Base-by-base conservation (phyloP, 805 yeast species). In the Pichia ethanolica region DNA sequence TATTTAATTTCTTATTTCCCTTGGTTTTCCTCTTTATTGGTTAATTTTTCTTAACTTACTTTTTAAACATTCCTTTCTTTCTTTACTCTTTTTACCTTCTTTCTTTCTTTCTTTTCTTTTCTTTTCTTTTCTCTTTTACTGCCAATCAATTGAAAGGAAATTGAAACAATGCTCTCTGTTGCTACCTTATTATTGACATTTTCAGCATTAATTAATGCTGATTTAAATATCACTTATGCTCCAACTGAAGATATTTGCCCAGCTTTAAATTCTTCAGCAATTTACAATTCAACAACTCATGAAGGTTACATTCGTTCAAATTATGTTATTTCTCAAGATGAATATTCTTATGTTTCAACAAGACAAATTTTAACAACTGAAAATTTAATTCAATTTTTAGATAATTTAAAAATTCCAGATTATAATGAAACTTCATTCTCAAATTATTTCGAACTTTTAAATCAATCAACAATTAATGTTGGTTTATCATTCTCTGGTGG, bases 401-500 rank as follows among this genome's bases (percentile, higher is more conserved):
- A 68, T 9, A 67, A 71, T 33, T 69, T 77, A 32, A 66, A 69
- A 42, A 61, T 77, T 65, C 59, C 71, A 3, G 76, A 73, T 56
- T 75, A 71, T 54, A 68, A 73, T 5, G 71, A 71, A 52, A 67
- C 69, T 52, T 73, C 77, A 1, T 78, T 72, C 53, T 54, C 50
- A 25, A 48, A 56, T 33, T 62, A 57, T 37, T 62, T 72, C 28
- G 63, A 65, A 32, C 52, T 60, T 4, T 59, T 69, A 38, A 60
- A 67, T 53, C 59, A 63, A 25, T 42, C 52, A 42, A 50, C 73
- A n/a, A 67, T 76, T 53, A 71, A 70, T 40, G 67, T 83, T 43
- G 87, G 81, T 28, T 55, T 76, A 35, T 81, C 89, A 4, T 77
- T 81, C 53, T 77, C 89, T 13, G 96, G 95, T 38, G 96, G 96